Percentiles rank a stretch among this genome's conserved stretches.
These are phyloP conservation scores for Aspergillus pseudotamarii DNA, from an alignment of 2,329 filamentous ascomycete genomes.

Conservation along the genomic window DNA sequence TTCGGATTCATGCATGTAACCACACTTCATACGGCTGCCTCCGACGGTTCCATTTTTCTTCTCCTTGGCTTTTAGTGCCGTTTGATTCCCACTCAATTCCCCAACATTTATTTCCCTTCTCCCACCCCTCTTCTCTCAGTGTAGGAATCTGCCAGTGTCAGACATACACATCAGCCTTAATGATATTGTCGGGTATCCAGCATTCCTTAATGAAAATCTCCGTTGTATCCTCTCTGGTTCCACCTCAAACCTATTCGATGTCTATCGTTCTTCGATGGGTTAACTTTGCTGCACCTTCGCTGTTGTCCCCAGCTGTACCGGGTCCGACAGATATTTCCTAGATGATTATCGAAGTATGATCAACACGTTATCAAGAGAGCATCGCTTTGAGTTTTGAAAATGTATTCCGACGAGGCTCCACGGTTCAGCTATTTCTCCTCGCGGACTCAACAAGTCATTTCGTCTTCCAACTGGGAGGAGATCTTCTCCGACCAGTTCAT, in stretches of 20 bases:
- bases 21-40: background rate
- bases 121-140: too few species aligned
- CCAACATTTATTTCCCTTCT: background rate
- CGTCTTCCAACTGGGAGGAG: conserved; percentile 24
- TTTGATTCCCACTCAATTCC: background rate
- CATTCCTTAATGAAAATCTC: background rate
- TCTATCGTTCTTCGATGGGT: background rate
- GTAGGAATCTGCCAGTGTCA: background rate
- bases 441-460: conserved; percentile 63
- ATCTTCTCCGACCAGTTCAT: conserved; percentile 18
- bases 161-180: background rate
- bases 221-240: background rate
- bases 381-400: background rate
- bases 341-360: background rate
- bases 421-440: conserved; percentile 96
- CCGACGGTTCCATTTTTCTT: background rate
- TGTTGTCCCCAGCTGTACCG: conserved; percentile 6
- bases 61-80: background rate
- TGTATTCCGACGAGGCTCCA: conserved; percentile 14
- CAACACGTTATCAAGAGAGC: conserved; percentile 8
- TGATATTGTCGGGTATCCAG: background rate
- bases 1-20: background rate
- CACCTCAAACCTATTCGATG: background rate
- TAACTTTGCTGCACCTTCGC: background rate
- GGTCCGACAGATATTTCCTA: conserved; percentile 4